Evolutionary conservation across 2,329 filamentous ascomycete genomes (phyloP).

Genomic region (Sclerotinia borealis): DNA sequence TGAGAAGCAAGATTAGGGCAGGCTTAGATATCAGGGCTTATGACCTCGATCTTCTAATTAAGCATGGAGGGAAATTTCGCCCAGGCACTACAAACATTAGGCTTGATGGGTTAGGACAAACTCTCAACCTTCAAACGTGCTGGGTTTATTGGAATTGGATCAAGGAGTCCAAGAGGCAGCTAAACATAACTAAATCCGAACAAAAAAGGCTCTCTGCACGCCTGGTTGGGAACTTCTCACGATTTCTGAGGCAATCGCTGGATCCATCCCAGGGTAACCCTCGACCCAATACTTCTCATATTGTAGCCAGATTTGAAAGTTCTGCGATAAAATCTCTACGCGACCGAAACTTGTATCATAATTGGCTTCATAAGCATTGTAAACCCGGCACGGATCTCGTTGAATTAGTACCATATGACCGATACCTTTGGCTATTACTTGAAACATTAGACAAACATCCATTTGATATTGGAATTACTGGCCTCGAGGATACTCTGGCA

Average conservation of each 20-base stretch:
- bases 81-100: background rate
- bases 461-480: background rate
- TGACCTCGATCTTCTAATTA: background rate
- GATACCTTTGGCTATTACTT: constrained; percentile 2
- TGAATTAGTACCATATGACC: constrained; percentile 1
- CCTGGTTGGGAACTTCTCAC: background rate
- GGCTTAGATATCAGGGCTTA: background rate
- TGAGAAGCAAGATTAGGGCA: background rate
- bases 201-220: background rate
- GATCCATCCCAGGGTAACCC: background rate
- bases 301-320: background rate
- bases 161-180: background rate
- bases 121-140: background rate
- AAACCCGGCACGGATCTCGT: background rate
- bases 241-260: background rate
- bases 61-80: background rate
- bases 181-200: background rate
- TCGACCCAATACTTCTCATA: background rate
- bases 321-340: background rate
- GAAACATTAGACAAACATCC: background rate
- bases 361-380: background rate
- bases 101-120: fast-evolving
- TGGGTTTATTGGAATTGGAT: constrained; percentile 2
- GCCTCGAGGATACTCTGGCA: background rate
- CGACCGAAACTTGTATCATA: background rate